Base-by-base conservation (phyloP, 148 eudicot species). In the Suaeda aralocaspica region DNA sequence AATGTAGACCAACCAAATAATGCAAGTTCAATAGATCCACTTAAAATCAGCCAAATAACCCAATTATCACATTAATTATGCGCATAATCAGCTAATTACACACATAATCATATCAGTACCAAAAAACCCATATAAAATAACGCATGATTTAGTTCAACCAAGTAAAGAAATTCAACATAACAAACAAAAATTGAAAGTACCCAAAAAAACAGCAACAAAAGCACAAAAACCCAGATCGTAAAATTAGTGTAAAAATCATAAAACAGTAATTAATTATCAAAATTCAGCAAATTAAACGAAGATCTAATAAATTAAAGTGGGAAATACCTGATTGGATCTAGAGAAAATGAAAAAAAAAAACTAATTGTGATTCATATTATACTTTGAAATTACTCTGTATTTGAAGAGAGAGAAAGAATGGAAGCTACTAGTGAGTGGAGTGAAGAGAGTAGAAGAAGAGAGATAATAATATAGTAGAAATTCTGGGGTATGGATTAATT, bases 291-390 rank as follows among this genome's bases (percentile, higher is more conserved):
- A 48, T 24, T 46, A 41, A 58, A 22, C 0, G 2, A 53, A 62
- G 44, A 68, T 46, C 24, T 49, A 42, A n/a, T 10, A 7, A n/a
- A n/a, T n/a, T n/a, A n/a, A 66, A 71, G 59, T 21, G 14, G 31
- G 14, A 45, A 16, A 30, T 41, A 77, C 80, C 75, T 57, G 52
- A 73, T 59, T 45, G 63, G 76, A 77, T 77, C 75, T 77, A n/a
- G 60, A 36, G 34, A 44, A 56, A n/a, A 29, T 57, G 6, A 6
- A 10, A 6, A 70, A 45, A 13, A 29, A 34, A 9, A 36, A 49
- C 4, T 33, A 31, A 30, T 64, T 39, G 15, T 41, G 44, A 51
- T 48, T 67, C 63, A 64, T 60, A 28, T 29, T 48, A 33, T 25
- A 14, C 41, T 64, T 28, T 33, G 18, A 73, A 48, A 50, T 28